A percentile compares a stretch with the other conserved stretches of the same genome.
phyloP scores from a whole-genome alignment of 805 yeast genomes.

The Ogataea dorogensis region DNA sequence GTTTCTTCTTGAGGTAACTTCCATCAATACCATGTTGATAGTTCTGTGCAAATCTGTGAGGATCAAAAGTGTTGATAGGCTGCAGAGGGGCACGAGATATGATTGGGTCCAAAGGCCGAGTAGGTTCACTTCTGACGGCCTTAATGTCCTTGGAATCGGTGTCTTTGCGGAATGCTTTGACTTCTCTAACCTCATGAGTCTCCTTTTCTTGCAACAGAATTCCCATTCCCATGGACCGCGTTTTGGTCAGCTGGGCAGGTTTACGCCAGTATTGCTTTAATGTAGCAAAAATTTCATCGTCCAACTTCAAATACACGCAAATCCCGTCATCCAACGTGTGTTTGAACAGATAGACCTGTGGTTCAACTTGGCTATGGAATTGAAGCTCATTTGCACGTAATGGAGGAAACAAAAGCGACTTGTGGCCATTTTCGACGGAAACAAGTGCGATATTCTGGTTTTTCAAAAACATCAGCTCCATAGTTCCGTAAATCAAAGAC shows the following conservation, averaged over 20 bases:
- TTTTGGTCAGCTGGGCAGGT: slow-evolving; percentile 5
- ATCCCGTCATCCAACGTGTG: slow-evolving; percentile 18
- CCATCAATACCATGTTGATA: slow-evolving; percentile 23
- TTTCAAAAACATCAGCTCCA: slow-evolving; percentile 21
- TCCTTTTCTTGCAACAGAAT: slow-evolving; percentile 5
- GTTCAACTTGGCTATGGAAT: slow-evolving; percentile 19
- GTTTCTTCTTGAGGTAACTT: slow-evolving; percentile 12
- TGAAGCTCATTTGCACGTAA: slow-evolving; percentile 30
- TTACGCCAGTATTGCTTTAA: slow-evolving; percentile 4
- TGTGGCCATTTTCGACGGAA: slow-evolving; percentile 29
- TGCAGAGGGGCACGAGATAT: too few species aligned
- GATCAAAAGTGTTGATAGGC: slow-evolving; percentile 21
- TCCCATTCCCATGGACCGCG: slow-evolving; percentile 14
- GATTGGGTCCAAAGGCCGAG: background rate
- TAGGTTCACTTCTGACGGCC: slow-evolving; percentile 1
- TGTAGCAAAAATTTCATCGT: background rate
- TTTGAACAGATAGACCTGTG: slow-evolving; percentile 18
- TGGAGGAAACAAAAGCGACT: slow-evolving; percentile 36
- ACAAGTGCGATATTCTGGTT: slow-evolving; percentile 28
- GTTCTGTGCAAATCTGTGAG: slow-evolving; percentile 21
- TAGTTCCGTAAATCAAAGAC: slow-evolving; percentile 22
- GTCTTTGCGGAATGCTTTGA: slow-evolving; percentile 1
- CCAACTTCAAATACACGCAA: slow-evolving; percentile 18
- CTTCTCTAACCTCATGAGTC: slow-evolving; percentile 1
- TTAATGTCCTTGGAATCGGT: background rate